phyloP scores from a whole-genome alignment of 208 protist species.

The Wallacemonas collosoma region DNA sequence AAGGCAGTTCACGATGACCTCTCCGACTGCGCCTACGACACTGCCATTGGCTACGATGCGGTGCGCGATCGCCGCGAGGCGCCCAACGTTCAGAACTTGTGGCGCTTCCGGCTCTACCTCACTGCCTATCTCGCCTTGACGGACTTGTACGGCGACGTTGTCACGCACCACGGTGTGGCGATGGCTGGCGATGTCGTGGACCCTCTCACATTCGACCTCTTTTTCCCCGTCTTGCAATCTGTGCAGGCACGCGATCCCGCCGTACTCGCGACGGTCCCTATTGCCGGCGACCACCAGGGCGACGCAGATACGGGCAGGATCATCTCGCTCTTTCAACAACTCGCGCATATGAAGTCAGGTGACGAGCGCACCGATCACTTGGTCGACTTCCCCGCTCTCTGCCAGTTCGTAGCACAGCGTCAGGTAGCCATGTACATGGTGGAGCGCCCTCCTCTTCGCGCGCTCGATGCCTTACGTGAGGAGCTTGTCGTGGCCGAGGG shows the following conservation, averaged over 20 bases:
- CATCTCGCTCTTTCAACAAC: constrained; percentile 8
- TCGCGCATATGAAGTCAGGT: constrained; percentile 2
- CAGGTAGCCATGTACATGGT: constrained; percentile 1
- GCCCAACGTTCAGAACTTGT: constrained; percentile 16
- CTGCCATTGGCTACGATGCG: constrained; percentile 16
- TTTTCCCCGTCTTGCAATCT: constrained; percentile 16
- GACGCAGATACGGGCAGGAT: constrained; percentile 5
- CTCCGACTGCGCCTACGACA: constrained; percentile 31
- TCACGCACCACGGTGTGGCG: constrained; percentile 20
- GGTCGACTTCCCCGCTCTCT: constrained; percentile 11
- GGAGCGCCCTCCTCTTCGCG: background rate
- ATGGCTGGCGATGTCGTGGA: background rate
- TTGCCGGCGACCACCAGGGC: constrained; percentile 6
- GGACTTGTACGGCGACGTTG: constrained; percentile 36
- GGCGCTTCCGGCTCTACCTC: constrained; percentile 29
- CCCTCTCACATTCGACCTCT: constrained; percentile 20
- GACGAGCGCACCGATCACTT: constrained; percentile 4
- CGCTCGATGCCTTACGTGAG: constrained; percentile 6
- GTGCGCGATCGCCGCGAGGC: constrained; percentile 5
- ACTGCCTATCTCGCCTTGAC: constrained; percentile 32
- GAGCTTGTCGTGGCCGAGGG: constrained; percentile 5
- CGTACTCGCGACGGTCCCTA: background rate
- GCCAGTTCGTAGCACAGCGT: constrained; percentile 15
- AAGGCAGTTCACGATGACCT: constrained; percentile 36
- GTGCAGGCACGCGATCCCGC: constrained; percentile 1